phyloP scores from a whole-genome alignment of 73 alveolate genomes.

The Paramecium bursaria region DNA sequence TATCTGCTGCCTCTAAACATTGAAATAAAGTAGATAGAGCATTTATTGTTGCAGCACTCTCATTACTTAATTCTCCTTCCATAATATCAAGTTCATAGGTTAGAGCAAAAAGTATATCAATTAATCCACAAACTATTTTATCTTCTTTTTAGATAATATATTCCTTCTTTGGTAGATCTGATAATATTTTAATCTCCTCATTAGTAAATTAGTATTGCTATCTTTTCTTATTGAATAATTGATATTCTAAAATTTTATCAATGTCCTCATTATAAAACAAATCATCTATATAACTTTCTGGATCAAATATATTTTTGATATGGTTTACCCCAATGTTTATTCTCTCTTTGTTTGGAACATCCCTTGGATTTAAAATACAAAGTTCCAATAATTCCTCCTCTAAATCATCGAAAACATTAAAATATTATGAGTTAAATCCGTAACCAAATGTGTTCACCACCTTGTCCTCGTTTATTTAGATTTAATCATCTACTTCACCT shows the following conservation, averaged over 20 bases:
- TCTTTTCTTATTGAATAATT: neutral
- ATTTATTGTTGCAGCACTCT: slow-evolving; percentile 27
- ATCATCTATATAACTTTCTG: slow-evolving; percentile 22
- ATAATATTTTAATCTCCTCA: slow-evolving; percentile 19
- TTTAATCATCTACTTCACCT: neutral
- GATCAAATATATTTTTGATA: neutral
- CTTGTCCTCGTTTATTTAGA: neutral
- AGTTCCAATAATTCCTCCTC: slow-evolving; percentile 43
- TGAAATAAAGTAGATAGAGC: neutral
- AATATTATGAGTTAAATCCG: slow-evolving; percentile 36
- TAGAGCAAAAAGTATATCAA: slow-evolving; percentile 33
- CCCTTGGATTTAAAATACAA: slow-evolving; percentile 15
- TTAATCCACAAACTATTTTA: neutral
- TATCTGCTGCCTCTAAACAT: neutral
- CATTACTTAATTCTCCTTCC: slow-evolving; percentile 12
- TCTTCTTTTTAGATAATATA: neutral
- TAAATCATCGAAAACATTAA: slow-evolving; percentile 25
- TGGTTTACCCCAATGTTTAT: neutral
- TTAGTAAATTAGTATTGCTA: neutral
- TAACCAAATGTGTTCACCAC: neutral
- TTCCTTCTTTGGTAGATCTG: neutral
- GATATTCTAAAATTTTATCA: slow-evolving; percentile 1
- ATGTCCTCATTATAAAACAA: slow-evolving; percentile 30
- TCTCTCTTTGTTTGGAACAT: neutral
- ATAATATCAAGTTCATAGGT: neutral